Percentiles rank a stretch among this genome's conserved stretches.
Conservation (phyloP, 169 alveolate genomes). For the Plasmodium vinckei region DNA sequence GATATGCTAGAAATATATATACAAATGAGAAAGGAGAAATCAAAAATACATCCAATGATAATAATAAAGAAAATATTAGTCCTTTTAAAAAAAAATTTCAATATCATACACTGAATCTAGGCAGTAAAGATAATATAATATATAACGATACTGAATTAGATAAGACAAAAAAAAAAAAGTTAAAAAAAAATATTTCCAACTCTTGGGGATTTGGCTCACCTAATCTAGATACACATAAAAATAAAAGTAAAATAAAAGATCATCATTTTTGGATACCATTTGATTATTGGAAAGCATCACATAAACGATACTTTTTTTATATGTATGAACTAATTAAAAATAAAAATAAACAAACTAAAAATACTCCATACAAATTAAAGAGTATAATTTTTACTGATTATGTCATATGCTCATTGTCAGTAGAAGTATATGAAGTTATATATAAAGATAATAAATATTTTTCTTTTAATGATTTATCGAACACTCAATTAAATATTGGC, state of each 20-base stretch:
- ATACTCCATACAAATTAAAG: constrained; percentile 55
- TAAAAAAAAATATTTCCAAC: constrained; percentile 34
- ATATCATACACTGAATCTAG: constrained; percentile 44
- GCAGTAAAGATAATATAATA: constrained; percentile 17
- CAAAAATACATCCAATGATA: not conserved
- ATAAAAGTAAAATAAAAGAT: constrained; percentile 46
- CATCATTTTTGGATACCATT: constrained; percentile 76
- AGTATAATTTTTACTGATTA: constrained; percentile 71
- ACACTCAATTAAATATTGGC: no score
- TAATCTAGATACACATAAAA: constrained; percentile 57
- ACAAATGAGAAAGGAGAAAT: not conserved
- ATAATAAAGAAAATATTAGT: constrained; percentile 8
- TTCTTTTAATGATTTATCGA: constrained; percentile 3
- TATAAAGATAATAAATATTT: constrained; percentile 53
- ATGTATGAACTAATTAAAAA: constrained; percentile 67
- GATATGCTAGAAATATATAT: not conserved
- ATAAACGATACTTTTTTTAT: constrained; percentile 74
- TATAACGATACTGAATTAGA: constrained; percentile 38
- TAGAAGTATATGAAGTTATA: constrained; percentile 72
- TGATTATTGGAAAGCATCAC: constrained; percentile 77
- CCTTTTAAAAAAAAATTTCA: constrained; percentile 12
- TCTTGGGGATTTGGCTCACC: constrained; percentile 64
- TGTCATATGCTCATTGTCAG: constrained; percentile 46
- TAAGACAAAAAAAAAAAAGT: constrained; percentile 14
- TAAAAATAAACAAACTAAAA: constrained; percentile 67